Base-by-base conservation (phyloP, 192 early-diverging fungal species). In the Coemansia sp. region DNA sequence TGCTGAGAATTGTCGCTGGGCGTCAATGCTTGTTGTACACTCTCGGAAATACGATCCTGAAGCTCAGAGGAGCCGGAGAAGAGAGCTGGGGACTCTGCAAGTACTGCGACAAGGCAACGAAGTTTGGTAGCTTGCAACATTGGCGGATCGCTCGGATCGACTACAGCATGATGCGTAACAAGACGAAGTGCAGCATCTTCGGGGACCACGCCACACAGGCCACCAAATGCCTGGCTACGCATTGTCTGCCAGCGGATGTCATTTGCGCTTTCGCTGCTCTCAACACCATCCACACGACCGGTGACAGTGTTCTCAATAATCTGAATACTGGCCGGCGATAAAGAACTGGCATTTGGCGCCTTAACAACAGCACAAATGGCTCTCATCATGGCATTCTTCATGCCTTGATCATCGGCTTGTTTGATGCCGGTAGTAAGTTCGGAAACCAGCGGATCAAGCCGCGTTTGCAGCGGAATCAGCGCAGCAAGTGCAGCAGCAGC, bases 401-500 rank as follows among this genome's bases (percentile, higher is more conserved):
- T 72, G 19, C 76, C 81, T 5, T 63, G 53, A 6, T 71, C 68
- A 0, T 65, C 67, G 0, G 80, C 58, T 60, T 66, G 61, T 53
- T 57, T 66, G 21, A 76, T 63, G 1, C 69, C 76, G 0, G 66
- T 8, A 11, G 81, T 62, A 0, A 79, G 72, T 54, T 75, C 82
- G 8, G 74, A 24, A 17, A 76, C 74, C 27, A 80, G 71, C 19
- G 81, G 73, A 25, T 88, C 83, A 10, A 78, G 61, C 8, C 68
- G 62, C 14, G 68, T 57, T 56, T 70, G 83, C 59, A 75, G 61
- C 42, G 74, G 79, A 30, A 82, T 82, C 46, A 60, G 80, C 74
- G 61, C 90, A 84, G 58, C 86, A 86, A 63, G 84, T 17, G 95
- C 97, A 20, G 84, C 70, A 17, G 90, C 90, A 9, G 97, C 95